These are phyloP conservation scores for Proliferodiscus dingleyae DNA, from an alignment of 2,329 filamentous ascomycete species.

Conservation along the genomic window DNA sequence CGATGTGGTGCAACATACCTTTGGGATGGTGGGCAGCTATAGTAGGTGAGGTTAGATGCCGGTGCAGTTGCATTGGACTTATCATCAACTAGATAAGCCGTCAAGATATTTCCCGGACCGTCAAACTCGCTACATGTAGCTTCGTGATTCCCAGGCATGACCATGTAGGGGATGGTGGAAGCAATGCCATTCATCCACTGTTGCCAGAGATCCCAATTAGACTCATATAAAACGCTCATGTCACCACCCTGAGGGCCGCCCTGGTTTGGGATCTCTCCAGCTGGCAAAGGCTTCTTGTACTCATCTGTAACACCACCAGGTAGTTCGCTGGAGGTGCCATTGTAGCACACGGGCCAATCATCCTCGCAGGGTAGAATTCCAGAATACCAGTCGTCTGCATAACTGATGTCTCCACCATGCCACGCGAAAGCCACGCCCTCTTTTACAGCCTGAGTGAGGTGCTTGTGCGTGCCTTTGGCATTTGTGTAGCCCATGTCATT, in stretches of 20 bases:
- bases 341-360: constrained; percentile 48
- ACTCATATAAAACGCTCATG: constrained; percentile 38
- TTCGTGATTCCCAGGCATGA: constrained; percentile 49
- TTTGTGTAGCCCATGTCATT: constrained; percentile 53
- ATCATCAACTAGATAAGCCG: constrained; percentile 43
- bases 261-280: constrained; percentile 34
- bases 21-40: constrained; percentile 47
- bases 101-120: constrained; percentile 21
- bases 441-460: constrained; percentile 37
- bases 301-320: constrained; percentile 27
- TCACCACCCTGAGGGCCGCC: constrained; percentile 37
- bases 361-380: constrained; percentile 45
- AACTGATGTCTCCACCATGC: constrained; percentile 48
- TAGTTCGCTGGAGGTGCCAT: constrained; percentile 35
- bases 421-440: constrained; percentile 46
- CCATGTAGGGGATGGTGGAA: constrained; percentile 51
- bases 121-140: constrained; percentile 39
- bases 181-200: constrained; percentile 49
- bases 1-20: constrained; percentile 25
- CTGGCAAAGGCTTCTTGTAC: constrained; percentile 40
- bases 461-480: constrained; percentile 42
- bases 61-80: constrained; percentile 38
- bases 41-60: constrained; percentile 40
- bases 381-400: constrained; percentile 47
- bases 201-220: constrained; percentile 54